Conservation (phyloP, 768 basidiomycete species). For the Artomyces pyxidatus region DNA sequence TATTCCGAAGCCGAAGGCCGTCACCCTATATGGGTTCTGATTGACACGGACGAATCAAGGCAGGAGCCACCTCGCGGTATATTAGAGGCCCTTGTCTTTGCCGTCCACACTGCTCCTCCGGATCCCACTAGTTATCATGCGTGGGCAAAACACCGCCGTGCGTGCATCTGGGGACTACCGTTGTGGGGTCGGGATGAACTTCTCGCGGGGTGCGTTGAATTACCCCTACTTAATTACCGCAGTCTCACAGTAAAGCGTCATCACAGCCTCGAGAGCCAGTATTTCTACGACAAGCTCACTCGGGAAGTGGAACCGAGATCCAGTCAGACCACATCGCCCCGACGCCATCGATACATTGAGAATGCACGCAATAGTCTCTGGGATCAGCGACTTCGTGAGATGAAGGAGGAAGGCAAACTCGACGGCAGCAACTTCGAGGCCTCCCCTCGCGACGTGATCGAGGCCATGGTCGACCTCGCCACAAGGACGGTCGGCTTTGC, state of each 20-base stretch:
- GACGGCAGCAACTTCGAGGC: too few relatives aligned
- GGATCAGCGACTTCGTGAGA: too few relatives aligned
- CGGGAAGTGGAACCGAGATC: too few relatives aligned
- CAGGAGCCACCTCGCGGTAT: not conserved
- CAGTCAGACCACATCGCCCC: too few relatives aligned
- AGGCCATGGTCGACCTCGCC: not conserved
- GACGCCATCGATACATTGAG: too few relatives aligned
- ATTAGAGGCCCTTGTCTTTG: too few relatives aligned
- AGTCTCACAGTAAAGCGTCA: not conserved
- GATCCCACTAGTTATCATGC: not conserved
- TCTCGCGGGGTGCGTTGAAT: not conserved
- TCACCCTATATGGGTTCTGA: not conserved
- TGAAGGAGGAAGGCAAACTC: too few relatives aligned
- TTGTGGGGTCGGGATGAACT: not conserved
- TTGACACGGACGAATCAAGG: not conserved
- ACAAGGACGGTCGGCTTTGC: not conserved
- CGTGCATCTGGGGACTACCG: not conserved
- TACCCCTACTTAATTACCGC: not conserved
- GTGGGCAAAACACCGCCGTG: constrained; percentile 7
- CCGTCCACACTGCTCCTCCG: not conserved
- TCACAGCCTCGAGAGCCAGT: not conserved
- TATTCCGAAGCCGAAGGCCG: not conserved
- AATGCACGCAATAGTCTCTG: too few relatives aligned
- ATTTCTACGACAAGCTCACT: too few relatives aligned
- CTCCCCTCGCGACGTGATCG: not conserved